Conservation (phyloP, 2,329 filamentous ascomycete species). For the Botrytis sinoallii region DNA sequence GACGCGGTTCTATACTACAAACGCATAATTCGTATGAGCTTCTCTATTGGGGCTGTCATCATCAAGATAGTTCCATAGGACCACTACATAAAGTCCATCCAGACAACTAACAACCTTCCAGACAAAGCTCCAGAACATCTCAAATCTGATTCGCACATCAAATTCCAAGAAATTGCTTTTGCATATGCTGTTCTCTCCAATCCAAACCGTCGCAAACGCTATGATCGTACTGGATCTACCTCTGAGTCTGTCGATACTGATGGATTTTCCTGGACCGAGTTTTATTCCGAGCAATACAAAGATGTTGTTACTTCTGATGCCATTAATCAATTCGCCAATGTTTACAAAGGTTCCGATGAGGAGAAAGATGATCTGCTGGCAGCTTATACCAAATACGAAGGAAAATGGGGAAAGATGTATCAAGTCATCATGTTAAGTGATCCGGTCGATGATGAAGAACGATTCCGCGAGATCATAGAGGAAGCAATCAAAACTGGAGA, state of each 20-base stretch:
- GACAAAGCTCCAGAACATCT: slow-evolving; percentile 72
- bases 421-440: slow-evolving; percentile 83
- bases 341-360: slow-evolving; percentile 84
- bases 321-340: slow-evolving; percentile 70
- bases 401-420: slow-evolving; percentile 75
- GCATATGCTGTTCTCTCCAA: slow-evolving; percentile 93
- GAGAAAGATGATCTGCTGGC: slow-evolving; percentile 74
- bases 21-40: not conserved
- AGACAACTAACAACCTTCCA: slow-evolving; percentile 37
- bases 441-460: slow-evolving; percentile 76
- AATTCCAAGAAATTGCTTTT: slow-evolving; percentile 88
- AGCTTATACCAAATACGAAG: slow-evolving; percentile 70
- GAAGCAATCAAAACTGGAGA: slow-evolving; percentile 69
- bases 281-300: slow-evolving; percentile 80
- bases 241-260: slow-evolving; percentile 77
- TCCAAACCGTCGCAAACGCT: slow-evolving; percentile 72
- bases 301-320: slow-evolving; percentile 71
- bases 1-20: not conserved
- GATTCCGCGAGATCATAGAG: slow-evolving; percentile 79
- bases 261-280: slow-evolving; percentile 86
- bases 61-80: not conserved
- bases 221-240: slow-evolving; percentile 87
- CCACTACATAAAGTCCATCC: not conserved
- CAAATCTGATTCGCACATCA: slow-evolving; percentile 70
- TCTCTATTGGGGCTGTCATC: not conserved